These are phyloP conservation scores for Trametes polyzona DNA, from an alignment of 1,284 basidiomycete genomes.

Conservation along the genomic window DNA sequence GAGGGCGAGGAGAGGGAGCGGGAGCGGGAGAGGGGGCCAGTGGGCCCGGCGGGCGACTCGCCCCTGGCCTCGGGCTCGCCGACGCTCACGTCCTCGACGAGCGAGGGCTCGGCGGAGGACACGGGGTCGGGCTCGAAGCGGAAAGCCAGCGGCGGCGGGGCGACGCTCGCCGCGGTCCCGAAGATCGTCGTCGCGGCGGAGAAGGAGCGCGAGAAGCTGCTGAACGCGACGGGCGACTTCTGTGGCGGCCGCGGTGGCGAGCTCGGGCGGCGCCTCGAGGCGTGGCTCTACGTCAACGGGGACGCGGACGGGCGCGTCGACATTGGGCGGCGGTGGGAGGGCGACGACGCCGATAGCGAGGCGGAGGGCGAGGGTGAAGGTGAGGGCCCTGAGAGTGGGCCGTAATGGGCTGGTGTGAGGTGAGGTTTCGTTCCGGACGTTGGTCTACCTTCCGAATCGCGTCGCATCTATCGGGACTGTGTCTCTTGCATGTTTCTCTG, in stretches of 20 bases:
- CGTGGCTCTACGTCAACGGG: conserved; percentile 54
- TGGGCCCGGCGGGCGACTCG: conserved; percentile 20
- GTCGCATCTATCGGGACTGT: conserved; percentile 8
- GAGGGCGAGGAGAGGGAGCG: conserved; percentile 19
- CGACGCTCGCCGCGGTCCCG: conserved; percentile 8
- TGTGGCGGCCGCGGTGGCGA: conserved; percentile 79
- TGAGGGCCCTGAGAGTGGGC: not conserved
- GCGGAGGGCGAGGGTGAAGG: conserved; percentile 14
- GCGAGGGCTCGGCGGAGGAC: too few species aligned
- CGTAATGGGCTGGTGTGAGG: not conserved
- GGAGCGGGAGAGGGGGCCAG: too few species aligned
- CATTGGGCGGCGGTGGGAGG: conserved; percentile 35
- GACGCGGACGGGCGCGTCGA: conserved; percentile 37
- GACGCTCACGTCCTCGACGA: conserved; percentile 29
- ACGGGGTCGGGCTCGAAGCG: conserved; percentile 15
- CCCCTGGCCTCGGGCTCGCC: conserved; percentile 24
- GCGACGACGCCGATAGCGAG: conserved; percentile 25
- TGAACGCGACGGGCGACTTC: conserved; percentile 70
- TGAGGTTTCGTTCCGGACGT: not conserved
- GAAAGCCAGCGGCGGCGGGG: conserved; percentile 7
- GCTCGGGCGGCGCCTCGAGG: conserved; percentile 71
- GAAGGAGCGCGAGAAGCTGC: conserved; percentile 61
- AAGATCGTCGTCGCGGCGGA: conserved; percentile 52
- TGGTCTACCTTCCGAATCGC: not conserved
- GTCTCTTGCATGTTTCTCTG: conserved; percentile 9